phyloP scores from a whole-genome alignment of 768 basidiomycete species.

The Mycena floridula region DNA sequence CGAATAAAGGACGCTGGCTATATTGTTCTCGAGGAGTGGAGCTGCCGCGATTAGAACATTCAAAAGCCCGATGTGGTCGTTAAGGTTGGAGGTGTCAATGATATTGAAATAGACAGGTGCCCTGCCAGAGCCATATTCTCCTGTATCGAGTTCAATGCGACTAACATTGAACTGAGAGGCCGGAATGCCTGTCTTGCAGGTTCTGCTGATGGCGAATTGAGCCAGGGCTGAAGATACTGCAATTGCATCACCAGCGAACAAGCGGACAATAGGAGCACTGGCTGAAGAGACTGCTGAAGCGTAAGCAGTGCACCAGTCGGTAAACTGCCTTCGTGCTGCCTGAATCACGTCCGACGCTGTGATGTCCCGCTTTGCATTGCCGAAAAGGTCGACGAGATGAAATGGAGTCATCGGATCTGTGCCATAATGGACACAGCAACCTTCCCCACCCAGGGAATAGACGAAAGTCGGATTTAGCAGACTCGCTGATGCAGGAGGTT shows the following conservation, averaged over 20 bases:
- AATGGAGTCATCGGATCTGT: constrained; percentile 36
- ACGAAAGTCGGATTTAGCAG: constrained; percentile 41
- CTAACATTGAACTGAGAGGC: constrained; percentile 27
- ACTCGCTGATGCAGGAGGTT: constrained; percentile 14
- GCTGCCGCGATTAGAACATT: constrained; percentile 33
- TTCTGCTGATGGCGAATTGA: constrained; percentile 9
- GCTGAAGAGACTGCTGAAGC: background rate
- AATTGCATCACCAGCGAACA: constrained; percentile 34
- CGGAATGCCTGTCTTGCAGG: constrained; percentile 22
- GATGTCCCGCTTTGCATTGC: constrained; percentile 10
- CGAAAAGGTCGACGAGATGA: constrained; percentile 29
- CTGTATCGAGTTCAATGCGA: constrained; percentile 23
- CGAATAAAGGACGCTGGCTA: constrained; percentile 26
- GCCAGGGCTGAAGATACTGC: constrained; percentile 31
- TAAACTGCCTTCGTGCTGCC: constrained; percentile 27
- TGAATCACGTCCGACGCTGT: constrained; percentile 18
- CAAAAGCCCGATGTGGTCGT: constrained; percentile 41
- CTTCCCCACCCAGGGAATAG: constrained; percentile 30
- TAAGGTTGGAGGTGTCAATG: constrained; percentile 46
- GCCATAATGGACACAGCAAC: constrained; percentile 36
- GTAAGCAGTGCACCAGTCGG: constrained; percentile 17
- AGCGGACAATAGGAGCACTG: constrained; percentile 22
- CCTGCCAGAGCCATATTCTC: constrained; percentile 19
- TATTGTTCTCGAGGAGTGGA: constrained; percentile 23
- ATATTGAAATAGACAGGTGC: constrained; percentile 33